Percentiles rank a stretch among this genome's conserved stretches.
Conservation (phyloP, 495 filamentous ascomycete genomes). For the Neurospora pannonica region DNA sequence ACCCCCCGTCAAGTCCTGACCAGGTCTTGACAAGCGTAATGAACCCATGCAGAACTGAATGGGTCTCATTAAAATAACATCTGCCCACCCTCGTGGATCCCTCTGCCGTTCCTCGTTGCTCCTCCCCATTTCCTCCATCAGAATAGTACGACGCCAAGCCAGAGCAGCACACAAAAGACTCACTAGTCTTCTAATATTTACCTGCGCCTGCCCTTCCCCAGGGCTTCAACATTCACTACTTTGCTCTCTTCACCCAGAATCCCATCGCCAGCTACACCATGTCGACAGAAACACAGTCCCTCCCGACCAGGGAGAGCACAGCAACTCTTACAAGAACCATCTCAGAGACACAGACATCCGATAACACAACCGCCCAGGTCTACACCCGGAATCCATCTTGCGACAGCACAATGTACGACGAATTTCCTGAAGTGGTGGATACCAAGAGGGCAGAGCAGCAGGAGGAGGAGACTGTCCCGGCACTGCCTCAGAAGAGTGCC, state of each 20-base stretch:
- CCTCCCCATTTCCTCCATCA: not conserved
- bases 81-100: not conserved
- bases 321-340: not conserved
- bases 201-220: not conserved
- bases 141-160: not conserved
- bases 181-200: not conserved
- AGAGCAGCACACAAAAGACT: not conserved
- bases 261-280: not conserved
- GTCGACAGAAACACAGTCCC: not conserved
- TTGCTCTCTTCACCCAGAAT: not conserved
- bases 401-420: constrained; percentile 19
- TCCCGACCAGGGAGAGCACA: not conserved
- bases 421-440: constrained; percentile 20
- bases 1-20: not conserved
- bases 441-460: not conserved
- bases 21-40: not conserved
- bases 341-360: not conserved
- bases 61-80: not conserved
- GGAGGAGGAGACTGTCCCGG: not conserved
- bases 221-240: not conserved
- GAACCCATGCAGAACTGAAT: not conserved
- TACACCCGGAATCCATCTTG: constrained; percentile 1
- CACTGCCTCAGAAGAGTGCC: constrained; percentile 32
- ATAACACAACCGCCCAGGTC: not conserved
- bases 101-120: not conserved